A percentile compares a stretch with the other conserved stretches of the same genome.
phyloP scores from a whole-genome alignment of 306 rosid species.

The Gastrolobium bilobum region DNA sequence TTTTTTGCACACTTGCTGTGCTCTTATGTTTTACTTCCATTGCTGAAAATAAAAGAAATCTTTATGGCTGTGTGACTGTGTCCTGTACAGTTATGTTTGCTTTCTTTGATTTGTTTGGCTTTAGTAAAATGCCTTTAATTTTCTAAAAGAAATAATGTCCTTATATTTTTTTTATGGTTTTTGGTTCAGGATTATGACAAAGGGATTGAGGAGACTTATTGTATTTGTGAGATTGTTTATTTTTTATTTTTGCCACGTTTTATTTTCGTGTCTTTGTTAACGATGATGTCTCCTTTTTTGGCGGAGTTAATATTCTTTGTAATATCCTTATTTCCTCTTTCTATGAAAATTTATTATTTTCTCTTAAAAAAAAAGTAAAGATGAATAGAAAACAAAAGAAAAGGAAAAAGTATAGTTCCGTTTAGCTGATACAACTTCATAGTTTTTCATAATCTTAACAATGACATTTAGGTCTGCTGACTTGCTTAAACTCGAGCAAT shows the following conservation, averaged over 20 bases:
- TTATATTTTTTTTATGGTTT: slow-evolving; percentile 33
- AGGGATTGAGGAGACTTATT: slow-evolving; percentile 32
- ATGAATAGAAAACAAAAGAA: not conserved
- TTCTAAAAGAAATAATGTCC: slow-evolving; percentile 24
- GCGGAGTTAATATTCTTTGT: slow-evolving; percentile 17
- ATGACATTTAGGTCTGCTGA: slow-evolving; percentile 17
- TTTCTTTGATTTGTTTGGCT: slow-evolving; percentile 32
- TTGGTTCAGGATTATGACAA: slow-evolving; percentile 6
- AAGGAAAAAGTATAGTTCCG: not conserved
- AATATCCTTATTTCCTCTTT: not conserved
- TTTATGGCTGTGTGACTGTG: slow-evolving; percentile 40
- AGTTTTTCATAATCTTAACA: slow-evolving; percentile 23
- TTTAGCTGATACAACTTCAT: not conserved
- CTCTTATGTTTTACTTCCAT: slow-evolving; percentile 28
- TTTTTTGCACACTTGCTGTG: slow-evolving; percentile 2
- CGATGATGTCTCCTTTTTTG: slow-evolving; percentile 14
- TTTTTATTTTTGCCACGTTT: slow-evolving; percentile 27
- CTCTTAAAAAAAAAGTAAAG: not conserved
- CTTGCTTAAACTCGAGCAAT: slow-evolving; percentile 35
- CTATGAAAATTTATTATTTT: slow-evolving; percentile 3
- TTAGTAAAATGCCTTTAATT: slow-evolving; percentile 3
- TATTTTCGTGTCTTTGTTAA: slow-evolving; percentile 31
- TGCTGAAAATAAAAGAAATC: slow-evolving; percentile 32
- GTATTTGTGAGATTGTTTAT: slow-evolving; percentile 35
- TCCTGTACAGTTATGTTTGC: slow-evolving; percentile 11